These are phyloP conservation scores for Xylaria scruposa DNA, from an alignment of 495 filamentous ascomycete genomes.

Conservation along the genomic window DNA sequence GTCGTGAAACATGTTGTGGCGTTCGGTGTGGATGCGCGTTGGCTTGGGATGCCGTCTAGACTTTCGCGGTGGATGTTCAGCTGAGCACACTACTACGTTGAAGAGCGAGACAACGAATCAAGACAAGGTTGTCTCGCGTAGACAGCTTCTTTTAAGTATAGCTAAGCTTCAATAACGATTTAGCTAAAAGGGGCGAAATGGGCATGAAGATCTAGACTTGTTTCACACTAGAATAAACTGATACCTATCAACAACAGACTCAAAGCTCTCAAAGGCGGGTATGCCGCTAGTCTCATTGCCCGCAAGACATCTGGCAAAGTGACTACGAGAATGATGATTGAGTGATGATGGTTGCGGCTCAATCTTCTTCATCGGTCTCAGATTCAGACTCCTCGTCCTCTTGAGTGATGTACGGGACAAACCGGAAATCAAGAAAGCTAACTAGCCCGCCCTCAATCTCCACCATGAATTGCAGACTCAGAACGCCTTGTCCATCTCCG, in stretches of 20 bases:
- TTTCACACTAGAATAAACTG: too few species aligned
- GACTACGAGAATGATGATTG: neutral
- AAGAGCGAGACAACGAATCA: slow-evolving; percentile 1
- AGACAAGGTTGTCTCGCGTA: neutral
- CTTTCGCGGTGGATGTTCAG: slow-evolving; percentile 3
- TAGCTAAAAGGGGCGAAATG: neutral
- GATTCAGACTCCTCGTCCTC: slow-evolving; percentile 47
- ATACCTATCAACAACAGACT: too few species aligned
- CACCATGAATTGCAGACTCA: slow-evolving; percentile 97
- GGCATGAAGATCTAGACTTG: neutral
- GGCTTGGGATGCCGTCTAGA: slow-evolving; percentile 3
- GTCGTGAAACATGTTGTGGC: slow-evolving; percentile 7
- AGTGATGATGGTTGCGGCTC: neutral
- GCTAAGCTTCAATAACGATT: neutral
- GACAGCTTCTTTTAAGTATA: neutral
- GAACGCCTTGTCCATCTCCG: slow-evolving; percentile 83
- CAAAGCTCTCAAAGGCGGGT: too few species aligned
- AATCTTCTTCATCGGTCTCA: slow-evolving; percentile 41
- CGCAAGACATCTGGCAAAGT: neutral
- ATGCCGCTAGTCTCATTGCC: neutral
- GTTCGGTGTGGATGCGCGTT: neutral
- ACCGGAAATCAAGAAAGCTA: slow-evolving; percentile 58
- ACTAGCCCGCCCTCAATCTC: slow-evolving; percentile 65
- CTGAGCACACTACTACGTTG: neutral
- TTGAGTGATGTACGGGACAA: slow-evolving; percentile 54